Evolutionary conservation across 805 yeast genomes (phyloP).

Genomic region (Ogataea ganodermae): DNA sequence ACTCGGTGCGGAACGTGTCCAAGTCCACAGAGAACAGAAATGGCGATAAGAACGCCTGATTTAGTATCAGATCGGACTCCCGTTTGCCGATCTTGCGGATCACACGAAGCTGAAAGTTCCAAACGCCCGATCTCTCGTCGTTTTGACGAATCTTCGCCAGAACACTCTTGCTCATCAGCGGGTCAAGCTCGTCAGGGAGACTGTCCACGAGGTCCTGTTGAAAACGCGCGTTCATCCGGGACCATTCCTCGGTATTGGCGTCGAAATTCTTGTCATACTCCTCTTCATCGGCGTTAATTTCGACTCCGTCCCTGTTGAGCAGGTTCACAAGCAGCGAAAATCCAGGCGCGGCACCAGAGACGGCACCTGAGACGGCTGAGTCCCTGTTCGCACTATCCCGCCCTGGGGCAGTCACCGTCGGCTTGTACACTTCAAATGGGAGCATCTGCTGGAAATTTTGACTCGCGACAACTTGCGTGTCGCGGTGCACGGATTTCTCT

Average conservation of each 20-base stretch:
- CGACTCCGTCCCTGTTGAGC: conserved; percentile 28
- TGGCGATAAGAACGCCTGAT: conserved; percentile 22
- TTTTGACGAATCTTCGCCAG: conserved; percentile 13
- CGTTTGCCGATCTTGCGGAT: conserved; percentile 20
- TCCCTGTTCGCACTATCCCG: background rate
- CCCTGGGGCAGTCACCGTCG: too few species aligned
- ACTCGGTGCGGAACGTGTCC: conserved; percentile 65
- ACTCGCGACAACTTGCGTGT: background rate
- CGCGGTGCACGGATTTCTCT: conserved; percentile 3
- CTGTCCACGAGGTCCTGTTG: conserved; percentile 1
- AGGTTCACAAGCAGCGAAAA: conserved; percentile 29
- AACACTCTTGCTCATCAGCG: conserved; percentile 14
- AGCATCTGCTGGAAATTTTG: background rate
- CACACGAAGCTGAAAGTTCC: conserved; percentile 30
- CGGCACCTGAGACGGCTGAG: background rate
- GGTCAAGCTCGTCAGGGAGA: conserved; percentile 2
- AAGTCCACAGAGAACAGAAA: conserved; percentile 50
- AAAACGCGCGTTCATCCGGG: conserved; percentile 5
- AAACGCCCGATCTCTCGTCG: conserved; percentile 28
- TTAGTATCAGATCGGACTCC: conserved; percentile 26
- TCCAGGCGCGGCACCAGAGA: conserved; percentile 16
- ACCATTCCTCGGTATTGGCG: conserved; percentile 35
- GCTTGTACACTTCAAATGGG: too few species aligned
- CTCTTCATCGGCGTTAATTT: conserved; percentile 24
- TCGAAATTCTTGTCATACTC: conserved; percentile 29